These are phyloP conservation scores for Tulasnella sp. DNA, from an alignment of 768 basidiomycete genomes.

Conservation along the genomic window DNA sequence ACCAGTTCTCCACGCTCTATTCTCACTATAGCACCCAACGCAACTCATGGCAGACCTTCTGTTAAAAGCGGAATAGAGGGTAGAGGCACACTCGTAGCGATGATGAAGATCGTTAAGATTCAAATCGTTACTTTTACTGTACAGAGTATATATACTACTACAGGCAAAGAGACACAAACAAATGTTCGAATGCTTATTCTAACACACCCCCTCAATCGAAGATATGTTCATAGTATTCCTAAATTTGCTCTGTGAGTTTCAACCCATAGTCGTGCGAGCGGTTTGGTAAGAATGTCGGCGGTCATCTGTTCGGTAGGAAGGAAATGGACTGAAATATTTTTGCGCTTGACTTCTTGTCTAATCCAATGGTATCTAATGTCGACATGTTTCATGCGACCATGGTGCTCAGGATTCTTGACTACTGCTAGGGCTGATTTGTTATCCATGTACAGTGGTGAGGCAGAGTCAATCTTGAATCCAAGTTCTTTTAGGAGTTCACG, in stretches of 20 bases:
- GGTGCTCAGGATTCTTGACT: conserved; percentile 13
- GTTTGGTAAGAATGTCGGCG: conserved; percentile 10
- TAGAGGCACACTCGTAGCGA: no score
- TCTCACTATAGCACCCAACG: conserved; percentile 92
- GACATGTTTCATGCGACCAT: conserved; percentile 1
- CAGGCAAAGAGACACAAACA: no score
- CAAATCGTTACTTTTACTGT: no score
- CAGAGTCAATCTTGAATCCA: conserved; percentile 12
- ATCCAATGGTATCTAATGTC: conserved; percentile 9
- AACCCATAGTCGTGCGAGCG: neutral
- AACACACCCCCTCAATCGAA: conserved; percentile 15
- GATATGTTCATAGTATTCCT: neutral
- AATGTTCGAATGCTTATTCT: neutral
- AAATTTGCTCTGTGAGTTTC: neutral
- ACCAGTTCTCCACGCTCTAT: conserved; percentile 93
- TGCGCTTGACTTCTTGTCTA: neutral
- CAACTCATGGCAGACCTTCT: conserved; percentile 88
- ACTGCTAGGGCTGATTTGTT: neutral
- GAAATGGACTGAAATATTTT: neutral
- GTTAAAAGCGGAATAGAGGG: no score
- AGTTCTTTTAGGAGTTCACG: conserved; percentile 23
- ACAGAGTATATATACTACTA: no score
- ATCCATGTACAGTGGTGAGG: conserved; percentile 19
- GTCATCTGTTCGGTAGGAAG: neutral
- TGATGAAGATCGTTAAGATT: no score